phyloP scores from a whole-genome alignment of 179 eudicot genomes.

The Corrigiola litoralis region DNA sequence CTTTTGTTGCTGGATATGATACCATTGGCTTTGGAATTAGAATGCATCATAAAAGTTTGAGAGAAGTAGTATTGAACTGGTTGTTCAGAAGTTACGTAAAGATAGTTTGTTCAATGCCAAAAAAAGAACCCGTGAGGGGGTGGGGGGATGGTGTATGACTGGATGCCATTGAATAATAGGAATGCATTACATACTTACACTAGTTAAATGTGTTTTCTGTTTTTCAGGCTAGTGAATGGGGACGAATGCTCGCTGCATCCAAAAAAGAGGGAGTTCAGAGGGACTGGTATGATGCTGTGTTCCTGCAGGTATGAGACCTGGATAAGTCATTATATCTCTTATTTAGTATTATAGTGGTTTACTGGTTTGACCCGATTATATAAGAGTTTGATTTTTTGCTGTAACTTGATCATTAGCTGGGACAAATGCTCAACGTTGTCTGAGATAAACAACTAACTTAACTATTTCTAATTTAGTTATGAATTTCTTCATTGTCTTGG shows the following conservation, averaged over 20 bases:
- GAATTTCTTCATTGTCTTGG: no score
- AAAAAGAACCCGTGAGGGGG: no score
- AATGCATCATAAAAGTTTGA: no score
- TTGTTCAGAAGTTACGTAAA: not conserved
- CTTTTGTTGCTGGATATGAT: not conserved
- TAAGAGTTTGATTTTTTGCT: not conserved
- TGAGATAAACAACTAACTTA: no score
- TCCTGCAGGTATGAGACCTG: slow-evolving; percentile 53
- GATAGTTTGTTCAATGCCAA: no score
- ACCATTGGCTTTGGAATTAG: not conserved
- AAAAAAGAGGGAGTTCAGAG: slow-evolving; percentile 34
- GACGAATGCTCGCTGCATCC: slow-evolving; percentile 46
- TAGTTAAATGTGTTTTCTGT: not conserved
- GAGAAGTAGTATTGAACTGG: no score
- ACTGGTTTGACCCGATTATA: no score
- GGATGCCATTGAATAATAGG: not conserved
- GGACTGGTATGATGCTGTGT: slow-evolving; percentile 53
- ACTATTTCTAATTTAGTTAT: no score
- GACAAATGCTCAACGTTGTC: no score
- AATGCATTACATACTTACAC: not conserved
- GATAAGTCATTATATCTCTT: not conserved
- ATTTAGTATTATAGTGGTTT: no score
- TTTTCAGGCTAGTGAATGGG: slow-evolving; percentile 73
- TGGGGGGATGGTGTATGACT: not conserved
- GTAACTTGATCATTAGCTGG: not conserved